These are phyloP conservation scores for Diaporthe sp. DNA, from an alignment of 2,329 filamentous ascomycete genomes.

Conservation along the genomic window DNA sequence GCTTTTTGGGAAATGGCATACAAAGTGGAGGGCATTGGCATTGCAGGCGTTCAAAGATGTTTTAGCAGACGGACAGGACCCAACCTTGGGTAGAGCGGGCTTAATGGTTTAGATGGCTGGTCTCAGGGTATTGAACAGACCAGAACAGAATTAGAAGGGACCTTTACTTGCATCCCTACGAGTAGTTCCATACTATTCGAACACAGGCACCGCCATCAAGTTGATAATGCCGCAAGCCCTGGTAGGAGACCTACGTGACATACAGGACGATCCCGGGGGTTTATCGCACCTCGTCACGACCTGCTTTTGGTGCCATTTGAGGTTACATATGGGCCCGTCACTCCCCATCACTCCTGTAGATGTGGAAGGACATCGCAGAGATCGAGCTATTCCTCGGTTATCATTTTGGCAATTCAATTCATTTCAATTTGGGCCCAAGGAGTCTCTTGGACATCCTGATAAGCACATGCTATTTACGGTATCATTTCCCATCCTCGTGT, in stretches of 20 bases:
- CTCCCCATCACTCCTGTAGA: neutral
- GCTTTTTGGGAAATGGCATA: neutral
- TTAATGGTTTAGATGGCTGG: neutral
- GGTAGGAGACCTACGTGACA: neutral
- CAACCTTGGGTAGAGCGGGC: neutral
- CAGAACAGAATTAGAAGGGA: neutral
- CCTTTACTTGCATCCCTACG: neutral
- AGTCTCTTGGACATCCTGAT: neutral
- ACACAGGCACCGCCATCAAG: neutral
- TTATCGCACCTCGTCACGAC: neutral
- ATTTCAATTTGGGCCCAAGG: conserved; percentile 4
- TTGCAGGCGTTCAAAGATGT: conserved; percentile 1
- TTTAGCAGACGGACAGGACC: neutral
- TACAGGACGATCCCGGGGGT: neutral
- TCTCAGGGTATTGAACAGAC: neutral
- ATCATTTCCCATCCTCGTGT: conserved; percentile 31
- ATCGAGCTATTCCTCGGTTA: no score
- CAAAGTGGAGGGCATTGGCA: neutral
- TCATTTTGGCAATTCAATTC: conserved; percentile 7
- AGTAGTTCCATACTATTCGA: neutral
- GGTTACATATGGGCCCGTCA: no score
- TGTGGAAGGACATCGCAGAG: neutral
- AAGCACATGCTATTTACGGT: conserved; percentile 35
- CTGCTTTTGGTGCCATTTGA: neutral
- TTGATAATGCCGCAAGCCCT: neutral